Percentiles rank a stretch among this genome's conserved stretches.
phyloP scores from a whole-genome alignment of 225 moss, liverwort and hornwort genomes.

The Pseudisothecium myosuroides region DNA sequence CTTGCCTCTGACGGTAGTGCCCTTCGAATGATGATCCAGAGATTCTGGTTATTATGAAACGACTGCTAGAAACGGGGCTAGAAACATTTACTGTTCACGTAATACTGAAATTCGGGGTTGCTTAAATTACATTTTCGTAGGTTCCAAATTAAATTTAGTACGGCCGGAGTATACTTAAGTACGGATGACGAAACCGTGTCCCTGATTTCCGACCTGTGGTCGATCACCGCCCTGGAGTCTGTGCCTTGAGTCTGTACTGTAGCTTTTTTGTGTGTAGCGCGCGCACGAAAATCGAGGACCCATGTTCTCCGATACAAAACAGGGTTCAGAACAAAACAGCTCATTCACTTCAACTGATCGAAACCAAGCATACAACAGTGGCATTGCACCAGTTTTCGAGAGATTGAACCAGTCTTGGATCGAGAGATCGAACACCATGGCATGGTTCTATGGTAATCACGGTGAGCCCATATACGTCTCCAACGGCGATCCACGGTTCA shows the following conservation, averaged over 20 bases:
- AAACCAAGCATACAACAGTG: background rate
- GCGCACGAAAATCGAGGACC: background rate
- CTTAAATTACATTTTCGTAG: background rate
- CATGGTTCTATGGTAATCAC: background rate
- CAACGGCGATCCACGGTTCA: background rate
- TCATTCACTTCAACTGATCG: background rate
- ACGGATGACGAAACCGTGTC: background rate
- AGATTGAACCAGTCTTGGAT: background rate
- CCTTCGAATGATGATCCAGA: background rate
- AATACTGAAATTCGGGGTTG: background rate
- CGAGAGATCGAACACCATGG: background rate
- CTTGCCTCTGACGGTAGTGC: too few relatives aligned
- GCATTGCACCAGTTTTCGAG: background rate
- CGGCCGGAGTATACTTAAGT: background rate
- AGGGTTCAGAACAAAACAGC: too few relatives aligned
- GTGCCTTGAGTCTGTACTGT: background rate
- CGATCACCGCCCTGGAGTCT: background rate
- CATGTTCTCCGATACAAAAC: background rate
- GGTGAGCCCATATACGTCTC: background rate
- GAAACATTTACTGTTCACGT: background rate
- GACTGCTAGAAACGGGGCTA: too few relatives aligned
- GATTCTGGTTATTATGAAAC: background rate
- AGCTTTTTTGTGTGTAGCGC: background rate
- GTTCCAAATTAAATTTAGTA: background rate
- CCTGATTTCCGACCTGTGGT: background rate